Evolutionary conservation across 2,329 filamentous ascomycete genomes (phyloP), one percentile per base, ranked within the genome.

Genomic region (Epichloe gansuensis): DNA sequence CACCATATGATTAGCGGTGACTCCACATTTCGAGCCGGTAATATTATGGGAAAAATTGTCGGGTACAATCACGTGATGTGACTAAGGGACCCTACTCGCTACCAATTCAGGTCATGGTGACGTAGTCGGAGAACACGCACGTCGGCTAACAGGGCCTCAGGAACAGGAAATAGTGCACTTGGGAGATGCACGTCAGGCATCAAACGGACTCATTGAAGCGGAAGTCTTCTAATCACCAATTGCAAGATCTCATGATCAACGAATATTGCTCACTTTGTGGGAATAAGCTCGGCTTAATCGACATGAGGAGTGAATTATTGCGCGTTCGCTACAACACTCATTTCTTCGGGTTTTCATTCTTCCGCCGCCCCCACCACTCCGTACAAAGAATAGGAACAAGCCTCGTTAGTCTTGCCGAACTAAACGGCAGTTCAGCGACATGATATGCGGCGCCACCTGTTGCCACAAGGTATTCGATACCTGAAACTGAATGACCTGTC

Each of bases 391-490:
- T 35, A 1, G 35, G 36, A 12, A 38, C 36, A 35, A 34, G 5
- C 7, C 47, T 49, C 47, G 23, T 49, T 21, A 49, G 2, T 49
- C 47, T 21, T 45, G 34, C 25, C 3, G 23, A 44, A 15, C 43
- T 27, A 50, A 50, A 44, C 49, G 36, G 42, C 39, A 50, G 23
- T 42, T 23, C 36, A 49, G 47, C 12, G 40, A 50, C 41, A 25
- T 39, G 21, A 46, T 34, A 51, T 51, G 42, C 38, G 49, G 39
- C 49, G 46, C 41, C 42, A 47, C 17, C 7, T 4, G 38, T 47
- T 2, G 34, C 49, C 25, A 25, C 49, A 8, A 39, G 21, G 49
- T 51, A 40, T 47, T 51, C 42, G n/a, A 47, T 47, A 47, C 49
- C 49, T 47, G 36, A 46, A 47, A 31, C 12, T 9, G 23, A 46